These are phyloP conservation scores for Neurospora sp. DNA, from an alignment of 495 filamentous ascomycete species.

Conservation along the genomic window DNA sequence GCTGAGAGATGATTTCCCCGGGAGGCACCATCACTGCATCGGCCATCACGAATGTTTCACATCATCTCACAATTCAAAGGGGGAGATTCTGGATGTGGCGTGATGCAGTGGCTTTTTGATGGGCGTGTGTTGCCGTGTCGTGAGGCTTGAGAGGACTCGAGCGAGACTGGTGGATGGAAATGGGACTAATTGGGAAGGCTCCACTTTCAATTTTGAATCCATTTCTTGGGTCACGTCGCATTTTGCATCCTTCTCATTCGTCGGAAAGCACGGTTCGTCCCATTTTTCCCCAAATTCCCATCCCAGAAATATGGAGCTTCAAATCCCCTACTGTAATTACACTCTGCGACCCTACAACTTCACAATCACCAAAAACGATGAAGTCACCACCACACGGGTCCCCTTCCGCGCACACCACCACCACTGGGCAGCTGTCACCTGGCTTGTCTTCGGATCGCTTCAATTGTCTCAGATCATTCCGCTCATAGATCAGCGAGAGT, in stretches of 20 bases:
- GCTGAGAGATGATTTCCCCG: neutral
- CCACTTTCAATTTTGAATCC: neutral
- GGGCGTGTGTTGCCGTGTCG: neutral
- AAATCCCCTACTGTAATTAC: neutral
- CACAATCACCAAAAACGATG: neutral
- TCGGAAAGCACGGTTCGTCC: neutral
- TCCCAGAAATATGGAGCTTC: neutral
- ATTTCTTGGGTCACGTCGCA: neutral
- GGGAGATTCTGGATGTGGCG: neutral
- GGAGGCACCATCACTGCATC: neutral
- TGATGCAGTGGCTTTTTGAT: neutral
- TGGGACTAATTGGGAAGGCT: neutral
- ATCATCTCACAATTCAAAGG: neutral
- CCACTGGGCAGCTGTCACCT: neutral
- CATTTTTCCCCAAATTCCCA: neutral
- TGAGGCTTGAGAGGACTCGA: neutral
- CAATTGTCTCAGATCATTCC: neutral
- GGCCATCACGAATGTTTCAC: neutral
- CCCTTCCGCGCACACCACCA: neutral
- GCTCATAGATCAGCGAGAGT: neutral
- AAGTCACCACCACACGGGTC: neutral
- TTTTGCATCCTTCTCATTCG: neutral
- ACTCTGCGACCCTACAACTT: neutral
- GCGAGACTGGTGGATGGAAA: neutral
- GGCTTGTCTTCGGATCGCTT: neutral